Percentiles rank a stretch among this genome's conserved stretches.
These are phyloP conservation scores for Magnaporthales sp. DNA, from an alignment of 2,329 filamentous ascomycete species.

Conservation along the genomic window DNA sequence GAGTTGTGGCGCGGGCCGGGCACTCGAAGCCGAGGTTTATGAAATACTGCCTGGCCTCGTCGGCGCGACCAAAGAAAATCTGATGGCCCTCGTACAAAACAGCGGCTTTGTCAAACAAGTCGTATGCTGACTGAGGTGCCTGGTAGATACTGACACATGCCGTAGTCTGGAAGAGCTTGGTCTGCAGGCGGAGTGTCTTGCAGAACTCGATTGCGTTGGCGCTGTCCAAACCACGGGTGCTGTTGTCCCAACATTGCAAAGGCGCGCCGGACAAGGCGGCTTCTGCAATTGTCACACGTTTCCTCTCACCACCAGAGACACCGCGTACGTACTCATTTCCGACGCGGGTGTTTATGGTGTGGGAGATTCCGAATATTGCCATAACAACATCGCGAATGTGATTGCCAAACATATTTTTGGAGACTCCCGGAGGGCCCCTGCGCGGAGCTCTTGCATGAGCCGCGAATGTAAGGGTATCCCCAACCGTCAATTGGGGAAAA, in stretches of 20 bases:
- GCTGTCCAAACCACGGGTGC: conserved; percentile 63
- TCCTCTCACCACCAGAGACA: conserved; percentile 66
- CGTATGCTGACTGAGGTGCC: conserved; percentile 55
- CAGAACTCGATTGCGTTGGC: conserved; percentile 71
- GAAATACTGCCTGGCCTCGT: conserved; percentile 56
- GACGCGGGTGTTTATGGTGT: conserved; percentile 64
- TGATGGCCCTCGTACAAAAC: conserved; percentile 53
- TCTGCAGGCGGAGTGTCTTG: conserved; percentile 59
- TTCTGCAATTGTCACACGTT: conserved; percentile 57
- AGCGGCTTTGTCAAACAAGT: conserved; percentile 50
- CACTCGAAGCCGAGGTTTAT: conserved; percentile 58
- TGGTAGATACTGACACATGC: conserved; percentile 69
- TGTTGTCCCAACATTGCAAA: conserved; percentile 64
- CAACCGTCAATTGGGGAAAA: conserved; percentile 68
- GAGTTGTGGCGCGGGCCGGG: conserved; percentile 57
- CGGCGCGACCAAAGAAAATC: conserved; percentile 54
- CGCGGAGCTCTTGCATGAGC: conserved; percentile 60
- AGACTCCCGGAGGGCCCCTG: conserved; percentile 49
- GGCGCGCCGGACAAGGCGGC: conserved; percentile 50
- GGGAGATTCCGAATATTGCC: conserved; percentile 67
- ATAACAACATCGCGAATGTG: conserved; percentile 65
- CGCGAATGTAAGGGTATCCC: conserved; percentile 72
- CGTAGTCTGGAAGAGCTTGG: conserved; percentile 57
- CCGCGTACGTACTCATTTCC: conserved; percentile 70
- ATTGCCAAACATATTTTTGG: conserved; percentile 43